Base-by-base conservation (phyloP, 495 filamentous ascomycete species). In the Hyaloscypha bicolor region DNA sequence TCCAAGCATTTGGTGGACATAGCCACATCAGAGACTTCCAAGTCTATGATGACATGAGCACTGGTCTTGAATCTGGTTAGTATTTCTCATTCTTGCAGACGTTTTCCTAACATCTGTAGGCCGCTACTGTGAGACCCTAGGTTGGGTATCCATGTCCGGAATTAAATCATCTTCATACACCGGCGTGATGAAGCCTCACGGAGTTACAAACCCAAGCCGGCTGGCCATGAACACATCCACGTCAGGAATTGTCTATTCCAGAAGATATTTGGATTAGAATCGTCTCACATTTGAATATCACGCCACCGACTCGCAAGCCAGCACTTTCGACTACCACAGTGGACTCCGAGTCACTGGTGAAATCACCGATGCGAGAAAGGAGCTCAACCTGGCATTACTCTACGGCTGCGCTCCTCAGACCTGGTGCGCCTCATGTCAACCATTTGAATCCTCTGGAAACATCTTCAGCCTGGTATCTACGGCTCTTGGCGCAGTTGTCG, bases 181-280 rank as follows among this genome's bases (percentile, higher is more conserved):
- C 25, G 67, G 67, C 6, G 21, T 53, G 11, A 52, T 45, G 33
- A 31, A 62, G 33, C 68, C 63, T 12, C 45, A 52, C 1, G 68
- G 64, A 2, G 68, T 70, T 8, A 21, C 68, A 16, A 67, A 66
- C 55, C 68, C 68, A 75, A 83, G 74, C 42, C 73, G 76, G 55
- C 77, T 73, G 51, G 80, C 81, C 11, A 75, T 64, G 14, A 66
- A 67, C 48, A 65, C 60, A 9, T 74, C 76, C 14, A 76, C 69
- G 29, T 69, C 76, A 42, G 72, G 75, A 22, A 69, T 76, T 60
- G 78, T 77, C 32, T 94, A 89, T 72, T 83, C 84, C 39, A 86
- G 93, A 32, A 83, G 87, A 63, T 96, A 96, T 76, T 88, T 96
- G 63, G 93, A 96, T 76, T 93, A 91, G 78, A 96, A 96, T 69